Evolutionary conservation across 225 moss, liverwort and hornwort species (phyloP), one percentile per base, ranked within the genome.

Genomic region (Pseudoscleropodium purum): DNA sequence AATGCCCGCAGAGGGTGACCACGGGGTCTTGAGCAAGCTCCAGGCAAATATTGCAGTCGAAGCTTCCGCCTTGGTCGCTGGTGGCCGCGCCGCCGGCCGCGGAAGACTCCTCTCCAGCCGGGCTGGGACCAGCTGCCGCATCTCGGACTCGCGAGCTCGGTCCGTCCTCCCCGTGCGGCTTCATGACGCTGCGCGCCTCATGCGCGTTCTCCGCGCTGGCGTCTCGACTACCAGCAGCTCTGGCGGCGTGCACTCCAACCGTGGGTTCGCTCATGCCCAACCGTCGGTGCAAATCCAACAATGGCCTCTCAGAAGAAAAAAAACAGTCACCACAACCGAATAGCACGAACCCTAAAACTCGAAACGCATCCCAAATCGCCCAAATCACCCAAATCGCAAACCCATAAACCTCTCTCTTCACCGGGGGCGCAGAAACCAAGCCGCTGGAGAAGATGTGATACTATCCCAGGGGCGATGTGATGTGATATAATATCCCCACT

Each of bases 1-100:
- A 93, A 83, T 99, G 97, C 11, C 98, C 97, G 87, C 98, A 99
- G 3, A 99, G 95, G 8, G 98, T 99, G 15, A 99, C 98, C 11
- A 99, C 98, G 20, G 98, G 98, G 84, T 99, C 98, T 84, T 99
- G 97, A 20, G 97, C 98, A 61, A 99, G 93, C 93, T 97, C 98
- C 89, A 99, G 79, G 83, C 98, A 99, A 72, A 99, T 99, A 88
- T 99, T 99, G 89, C 97, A 99, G 88, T 97, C 98, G 43, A 99
- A 99, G 82, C 98, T 99, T 54, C 98, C 98, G 47, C 98, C 98
- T 84, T 99, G 97, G 30, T 95, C 93, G 54, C 97, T 92, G 39
- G 82, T 16, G 33, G 92, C 82, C 26, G 95, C 94, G 41, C 94
- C 82, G 15, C 82, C 83, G 62, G 94, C 95, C 39, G 94, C 93